Conservation (phyloP, 2,329 filamentous ascomycete genomes). For the Microcera coccophila region DNA sequence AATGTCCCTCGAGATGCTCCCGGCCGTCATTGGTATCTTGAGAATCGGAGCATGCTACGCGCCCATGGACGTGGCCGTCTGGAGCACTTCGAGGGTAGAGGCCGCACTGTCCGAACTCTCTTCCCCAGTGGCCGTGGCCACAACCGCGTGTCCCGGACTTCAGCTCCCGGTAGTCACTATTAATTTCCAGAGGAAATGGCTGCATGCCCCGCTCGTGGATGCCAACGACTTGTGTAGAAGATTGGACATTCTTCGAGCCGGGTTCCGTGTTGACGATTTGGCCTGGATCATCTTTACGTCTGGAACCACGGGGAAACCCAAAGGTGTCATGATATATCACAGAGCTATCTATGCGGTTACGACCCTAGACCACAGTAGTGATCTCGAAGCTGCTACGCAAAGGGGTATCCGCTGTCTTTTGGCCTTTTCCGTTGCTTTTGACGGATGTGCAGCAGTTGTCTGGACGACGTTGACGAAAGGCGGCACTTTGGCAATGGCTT, state of each 20-base stretch:
- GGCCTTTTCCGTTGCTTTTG: no score
- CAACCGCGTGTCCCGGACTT: no score
- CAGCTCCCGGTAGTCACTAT: not conserved
- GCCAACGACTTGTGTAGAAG: not conserved
- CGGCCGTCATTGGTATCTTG: no score
- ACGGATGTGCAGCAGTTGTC: no score
- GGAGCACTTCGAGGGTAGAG: not conserved
- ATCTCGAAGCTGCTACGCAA: not conserved
- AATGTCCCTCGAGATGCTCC: no score
- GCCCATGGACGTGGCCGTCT: not conserved
- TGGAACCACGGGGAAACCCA: constrained; percentile 10
- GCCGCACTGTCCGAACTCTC: not conserved
- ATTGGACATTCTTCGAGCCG: no score
- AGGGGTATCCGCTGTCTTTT: no score
- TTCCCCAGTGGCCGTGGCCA: not conserved
- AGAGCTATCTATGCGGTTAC: not conserved
- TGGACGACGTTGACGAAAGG: not conserved
- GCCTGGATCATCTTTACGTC: constrained; percentile 11
- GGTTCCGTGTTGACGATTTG: not conserved
- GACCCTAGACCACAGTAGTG: not conserved
- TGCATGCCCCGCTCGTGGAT: not conserved
- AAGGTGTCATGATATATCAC: constrained; percentile 9
- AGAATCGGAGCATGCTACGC: no score
- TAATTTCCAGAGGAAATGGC: not conserved
- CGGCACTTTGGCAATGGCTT: not conserved